These are phyloP conservation scores for Abrus precatorius DNA, from an alignment of 306 rosid genomes.

Conservation along the genomic window DNA sequence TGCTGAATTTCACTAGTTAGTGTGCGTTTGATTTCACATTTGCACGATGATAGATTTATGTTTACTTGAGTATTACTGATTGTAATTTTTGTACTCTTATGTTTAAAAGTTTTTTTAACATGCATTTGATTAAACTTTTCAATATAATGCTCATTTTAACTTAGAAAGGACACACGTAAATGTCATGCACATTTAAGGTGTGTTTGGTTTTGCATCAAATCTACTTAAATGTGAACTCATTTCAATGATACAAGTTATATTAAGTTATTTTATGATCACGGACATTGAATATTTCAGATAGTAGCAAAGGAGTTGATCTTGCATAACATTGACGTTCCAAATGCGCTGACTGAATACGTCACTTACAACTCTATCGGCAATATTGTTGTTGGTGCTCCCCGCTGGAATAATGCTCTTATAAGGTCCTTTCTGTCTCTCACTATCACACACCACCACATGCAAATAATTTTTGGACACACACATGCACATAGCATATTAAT, in stretches of 20 bases:
- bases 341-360: conserved; percentile 62
- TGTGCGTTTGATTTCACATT: too few species aligned
- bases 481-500: not conserved
- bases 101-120: too few species aligned
- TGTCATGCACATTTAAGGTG: not conserved
- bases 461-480: not conserved
- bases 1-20: not conserved
- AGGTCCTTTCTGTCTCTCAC: conserved; percentile 51
- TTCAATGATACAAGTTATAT: too few species aligned
- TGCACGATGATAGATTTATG: too few species aligned
- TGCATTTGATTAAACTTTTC: not conserved
- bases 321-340: conserved; percentile 71
- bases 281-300: conserved; percentile 58
- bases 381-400: conserved; percentile 79
- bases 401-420: conserved; percentile 59
- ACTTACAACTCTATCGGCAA: conserved; percentile 57
- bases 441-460: too few species aligned
- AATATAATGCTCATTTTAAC: not conserved
- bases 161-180: not conserved
- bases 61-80: too few species aligned
- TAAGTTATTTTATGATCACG: not conserved
- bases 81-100: too few species aligned
- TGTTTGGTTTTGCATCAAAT: too few species aligned
- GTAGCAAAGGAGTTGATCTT: conserved; percentile 72
- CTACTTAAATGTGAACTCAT: too few species aligned